phyloP scores from a whole-genome alignment of 2,329 filamentous ascomycete genomes.

The Teratosphaeria pseudoeucalypti region DNA sequence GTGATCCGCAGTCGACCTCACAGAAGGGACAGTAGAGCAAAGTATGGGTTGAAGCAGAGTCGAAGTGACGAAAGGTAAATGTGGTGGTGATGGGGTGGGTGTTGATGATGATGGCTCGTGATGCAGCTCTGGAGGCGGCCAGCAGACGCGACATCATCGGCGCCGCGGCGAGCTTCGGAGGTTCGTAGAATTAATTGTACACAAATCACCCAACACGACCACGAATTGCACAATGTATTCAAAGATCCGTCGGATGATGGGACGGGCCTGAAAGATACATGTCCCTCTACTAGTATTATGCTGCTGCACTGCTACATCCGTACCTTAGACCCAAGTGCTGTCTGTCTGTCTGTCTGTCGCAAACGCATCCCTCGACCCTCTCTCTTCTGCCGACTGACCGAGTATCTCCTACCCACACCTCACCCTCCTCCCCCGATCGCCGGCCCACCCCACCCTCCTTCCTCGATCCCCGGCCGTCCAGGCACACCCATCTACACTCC shows the following conservation, averaged over 20 bases:
- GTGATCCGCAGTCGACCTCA: neutral
- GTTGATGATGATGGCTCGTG: neutral
- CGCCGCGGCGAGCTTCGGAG: neutral
- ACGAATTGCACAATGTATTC: too few relatives aligned
- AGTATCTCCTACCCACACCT: too few relatives aligned
- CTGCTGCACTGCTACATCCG: too few relatives aligned
- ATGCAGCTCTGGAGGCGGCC: neutral
- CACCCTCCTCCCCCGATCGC: neutral
- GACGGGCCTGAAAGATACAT: too few relatives aligned
- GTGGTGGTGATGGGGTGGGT: neutral
- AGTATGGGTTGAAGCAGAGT: neutral
- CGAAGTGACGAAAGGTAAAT: neutral
- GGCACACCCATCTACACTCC: neutral
- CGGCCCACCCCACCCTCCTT: too few relatives aligned
- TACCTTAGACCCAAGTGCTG: neutral
- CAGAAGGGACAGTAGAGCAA: neutral
- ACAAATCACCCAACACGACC: neutral
- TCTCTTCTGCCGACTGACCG: neutral
- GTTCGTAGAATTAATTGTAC: neutral
- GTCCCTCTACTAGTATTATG: too few relatives aligned
- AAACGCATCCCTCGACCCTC: neutral
- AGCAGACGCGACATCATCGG: conserved; percentile 1
- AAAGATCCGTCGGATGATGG: too few relatives aligned
- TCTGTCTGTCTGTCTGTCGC: neutral
- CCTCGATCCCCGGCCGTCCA: neutral